These are phyloP conservation scores for Teunomyces aglyptinius DNA, from an alignment of 805 yeast genomes.

Conservation along the genomic window DNA sequence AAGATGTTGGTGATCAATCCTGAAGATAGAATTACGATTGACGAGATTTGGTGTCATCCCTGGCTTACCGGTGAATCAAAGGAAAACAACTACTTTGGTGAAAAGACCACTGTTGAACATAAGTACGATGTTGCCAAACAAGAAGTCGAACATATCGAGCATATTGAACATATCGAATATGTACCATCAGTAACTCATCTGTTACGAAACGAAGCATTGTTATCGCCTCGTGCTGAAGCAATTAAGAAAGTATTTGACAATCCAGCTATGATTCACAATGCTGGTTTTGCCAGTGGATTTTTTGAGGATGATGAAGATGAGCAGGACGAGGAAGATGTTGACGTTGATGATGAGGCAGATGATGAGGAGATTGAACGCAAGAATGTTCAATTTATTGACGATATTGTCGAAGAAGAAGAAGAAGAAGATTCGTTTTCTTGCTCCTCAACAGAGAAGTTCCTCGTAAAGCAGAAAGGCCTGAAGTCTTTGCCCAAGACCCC, in stretches of 20 bases:
- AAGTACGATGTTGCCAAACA: conserved; percentile 4
- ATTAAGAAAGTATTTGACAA: conserved; percentile 43
- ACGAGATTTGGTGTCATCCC: conserved; percentile 66
- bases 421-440: conserved; percentile 10
- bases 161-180: background rate
- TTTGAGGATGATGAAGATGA: conserved; percentile 11
- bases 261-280: conserved; percentile 34
- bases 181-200: background rate
- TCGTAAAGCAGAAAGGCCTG: conserved; percentile 4
- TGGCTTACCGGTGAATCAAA: conserved; percentile 41
- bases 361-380: background rate
- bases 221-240: conserved; percentile 38
- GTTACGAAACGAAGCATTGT: conserved; percentile 7
- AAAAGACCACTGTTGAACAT: conserved; percentile 4
- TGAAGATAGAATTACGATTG: conserved; percentile 60
- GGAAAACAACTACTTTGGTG: conserved; percentile 5
- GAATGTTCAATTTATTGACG: conserved; percentile 24
- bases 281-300: conserved; percentile 9
- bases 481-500: conserved; percentile 43
- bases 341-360: conserved; percentile 11
- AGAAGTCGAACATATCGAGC: conserved; percentile 9
- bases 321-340: conserved; percentile 12
- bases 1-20: conserved; percentile 72
- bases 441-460: conserved; percentile 10
- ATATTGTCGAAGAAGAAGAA: conserved; percentile 8